Percentiles rank a stretch among this genome's conserved stretches.
Conservation (phyloP, 2,329 filamentous ascomycete genomes). For the Harringtonia aguacate region DNA sequence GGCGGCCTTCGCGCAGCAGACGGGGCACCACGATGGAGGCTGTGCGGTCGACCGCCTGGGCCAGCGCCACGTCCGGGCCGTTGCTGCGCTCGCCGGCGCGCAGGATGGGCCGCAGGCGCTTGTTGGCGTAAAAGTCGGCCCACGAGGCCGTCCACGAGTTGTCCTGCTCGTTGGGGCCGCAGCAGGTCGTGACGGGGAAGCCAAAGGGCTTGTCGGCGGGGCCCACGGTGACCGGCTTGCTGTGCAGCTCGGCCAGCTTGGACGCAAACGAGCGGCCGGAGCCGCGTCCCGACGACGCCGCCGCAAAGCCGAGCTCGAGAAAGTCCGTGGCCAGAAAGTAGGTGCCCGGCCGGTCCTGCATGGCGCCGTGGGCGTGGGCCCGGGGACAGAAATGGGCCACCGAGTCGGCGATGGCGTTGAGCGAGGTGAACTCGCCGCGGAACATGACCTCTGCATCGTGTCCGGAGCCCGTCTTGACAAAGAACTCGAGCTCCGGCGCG, state of each 20-base stretch:
- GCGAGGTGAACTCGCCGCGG: constrained; percentile 67
- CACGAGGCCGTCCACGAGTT: constrained; percentile 65
- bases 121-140: constrained; percentile 78
- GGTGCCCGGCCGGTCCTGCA: constrained; percentile 36
- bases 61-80: constrained; percentile 52
- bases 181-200: constrained; percentile 77
- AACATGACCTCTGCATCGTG: constrained; percentile 58
- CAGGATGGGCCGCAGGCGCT: constrained; percentile 58
- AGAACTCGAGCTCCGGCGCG: constrained; percentile 33
- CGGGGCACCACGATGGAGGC: constrained; percentile 59
- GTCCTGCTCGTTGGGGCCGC: constrained; percentile 72
- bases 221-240: constrained; percentile 55
- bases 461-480: constrained; percentile 61
- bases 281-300: constrained; percentile 22
- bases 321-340: constrained; percentile 68
- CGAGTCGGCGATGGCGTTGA: constrained; percentile 65
- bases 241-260: constrained; percentile 72
- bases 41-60: constrained; percentile 52
- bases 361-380: constrained; percentile 60
- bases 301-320: constrained; percentile 47
- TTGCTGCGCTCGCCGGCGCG: constrained; percentile 47
- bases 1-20: constrained; percentile 57
- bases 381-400: constrained; percentile 69
- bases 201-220: constrained; percentile 61
- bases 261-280: constrained; percentile 52